Evolutionary conservation across 306 rosid genomes (phyloP).

Genomic region (Cucumis cinereus): DNA sequence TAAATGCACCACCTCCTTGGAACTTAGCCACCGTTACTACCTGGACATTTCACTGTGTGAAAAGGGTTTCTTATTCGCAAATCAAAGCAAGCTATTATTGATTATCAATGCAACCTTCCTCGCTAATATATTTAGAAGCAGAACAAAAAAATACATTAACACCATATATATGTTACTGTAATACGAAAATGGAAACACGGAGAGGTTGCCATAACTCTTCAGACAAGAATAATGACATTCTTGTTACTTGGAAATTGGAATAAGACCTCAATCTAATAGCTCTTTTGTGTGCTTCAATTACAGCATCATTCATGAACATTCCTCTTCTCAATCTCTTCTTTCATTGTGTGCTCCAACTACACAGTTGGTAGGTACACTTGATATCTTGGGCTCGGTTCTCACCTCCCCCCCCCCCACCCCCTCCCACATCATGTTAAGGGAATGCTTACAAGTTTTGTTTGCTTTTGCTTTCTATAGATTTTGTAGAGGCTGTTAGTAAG

Average conservation of each 20-base stretch:
- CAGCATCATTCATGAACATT: too few relatives aligned
- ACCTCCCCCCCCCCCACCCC: too few relatives aligned
- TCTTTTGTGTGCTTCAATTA: too few relatives aligned
- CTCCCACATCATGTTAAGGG: neutral
- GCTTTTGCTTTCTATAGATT: neutral
- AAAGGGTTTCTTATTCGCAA: slow-evolving; percentile 15
- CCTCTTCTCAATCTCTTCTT: too few relatives aligned
- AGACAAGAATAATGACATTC: neutral
- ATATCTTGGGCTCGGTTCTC: too few relatives aligned
- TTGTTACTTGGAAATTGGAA: neutral
- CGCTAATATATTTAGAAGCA: neutral
- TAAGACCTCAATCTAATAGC: too few relatives aligned
- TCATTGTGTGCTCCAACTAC: neutral
- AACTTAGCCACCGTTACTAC: slow-evolving; percentile 68
- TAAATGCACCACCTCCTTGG: slow-evolving; percentile 80
- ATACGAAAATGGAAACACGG: neutral
- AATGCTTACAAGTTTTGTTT: neutral
- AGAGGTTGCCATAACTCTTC: neutral
- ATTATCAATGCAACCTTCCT: neutral
- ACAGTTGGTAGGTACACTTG: too few relatives aligned
- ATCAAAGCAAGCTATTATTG: slow-evolving; percentile 1
- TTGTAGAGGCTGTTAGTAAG: neutral
- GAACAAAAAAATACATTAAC: neutral
- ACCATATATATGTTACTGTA: neutral
- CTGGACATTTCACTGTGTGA: slow-evolving; percentile 19